Conservation (phyloP, 1,284 basidiomycete species). For the Fistulinella cinereoalba region DNA sequence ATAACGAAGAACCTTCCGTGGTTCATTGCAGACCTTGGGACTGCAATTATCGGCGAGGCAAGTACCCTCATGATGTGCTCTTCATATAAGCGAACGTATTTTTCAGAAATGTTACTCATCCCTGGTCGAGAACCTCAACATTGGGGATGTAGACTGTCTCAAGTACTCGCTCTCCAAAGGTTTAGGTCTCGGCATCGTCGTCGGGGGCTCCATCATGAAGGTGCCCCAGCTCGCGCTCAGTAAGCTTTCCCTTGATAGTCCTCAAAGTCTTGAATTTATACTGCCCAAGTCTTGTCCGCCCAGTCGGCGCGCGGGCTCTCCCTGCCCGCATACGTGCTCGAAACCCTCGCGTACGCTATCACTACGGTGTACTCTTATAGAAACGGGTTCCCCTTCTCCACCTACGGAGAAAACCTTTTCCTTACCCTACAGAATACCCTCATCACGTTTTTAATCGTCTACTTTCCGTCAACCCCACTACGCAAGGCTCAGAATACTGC, state of each 20-base stretch:
- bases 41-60: conserved; percentile 81
- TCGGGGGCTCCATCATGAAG: conserved; percentile 94
- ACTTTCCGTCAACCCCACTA: conserved; percentile 44
- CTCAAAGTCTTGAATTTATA: conserved; percentile 8
- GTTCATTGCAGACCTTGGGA: conserved; percentile 78
- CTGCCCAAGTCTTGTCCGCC: conserved; percentile 50
- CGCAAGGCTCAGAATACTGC: conserved; percentile 28
- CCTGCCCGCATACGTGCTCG: conserved; percentile 76
- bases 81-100: neutral
- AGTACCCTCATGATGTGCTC: conserved; percentile 13
- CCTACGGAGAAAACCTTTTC: conserved; percentile 93
- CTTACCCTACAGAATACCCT: conserved; percentile 80
- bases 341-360: conserved; percentile 85
- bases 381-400: conserved; percentile 87
- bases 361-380: conserved; percentile 84
- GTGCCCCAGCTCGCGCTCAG: conserved; percentile 83
- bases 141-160: conserved; percentile 83
- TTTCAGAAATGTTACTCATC: conserved; percentile 85
- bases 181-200: conserved; percentile 88
- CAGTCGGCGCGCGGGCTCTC: conserved; percentile 83
- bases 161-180: conserved; percentile 92
- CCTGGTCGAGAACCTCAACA: conserved; percentile 84
- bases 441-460: conserved; percentile 80
- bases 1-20: conserved; percentile 76
- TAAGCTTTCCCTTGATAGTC: conserved; percentile 38